Conservation (phyloP, 768 basidiomycete species). For the Leccinum imitatum region DNA sequence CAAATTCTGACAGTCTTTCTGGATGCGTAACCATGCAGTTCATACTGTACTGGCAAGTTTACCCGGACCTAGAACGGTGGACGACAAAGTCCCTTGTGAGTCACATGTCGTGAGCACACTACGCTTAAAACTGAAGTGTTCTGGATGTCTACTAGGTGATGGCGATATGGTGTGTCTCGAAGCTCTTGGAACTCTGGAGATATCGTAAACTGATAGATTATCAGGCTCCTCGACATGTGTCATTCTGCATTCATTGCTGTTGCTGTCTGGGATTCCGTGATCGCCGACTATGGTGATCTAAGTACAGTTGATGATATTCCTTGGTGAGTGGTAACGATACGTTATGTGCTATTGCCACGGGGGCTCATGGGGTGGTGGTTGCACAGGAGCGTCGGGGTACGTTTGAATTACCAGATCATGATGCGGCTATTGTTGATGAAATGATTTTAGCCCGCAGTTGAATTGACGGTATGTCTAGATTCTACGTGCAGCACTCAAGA, state of each 20-base stretch:
- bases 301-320: slow-evolving; percentile 13
- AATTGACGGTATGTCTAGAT: slow-evolving; percentile 19
- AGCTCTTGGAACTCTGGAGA: not conserved
- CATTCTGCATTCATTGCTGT: slow-evolving; percentile 24
- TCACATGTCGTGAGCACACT: not conserved
- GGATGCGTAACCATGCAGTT: slow-evolving; percentile 29
- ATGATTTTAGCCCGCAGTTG: slow-evolving; percentile 16
- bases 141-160: slow-evolving; percentile 17
- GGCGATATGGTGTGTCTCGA: slow-evolving; percentile 18
- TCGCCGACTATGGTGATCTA: slow-evolving; percentile 20
- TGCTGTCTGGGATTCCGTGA: slow-evolving; percentile 27
- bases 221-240: slow-evolving; percentile 26
- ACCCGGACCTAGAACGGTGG: slow-evolving; percentile 16
- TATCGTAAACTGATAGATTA: not conserved
- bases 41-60: slow-evolving; percentile 24
- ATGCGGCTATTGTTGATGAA: not conserved
- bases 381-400: slow-evolving; percentile 26
- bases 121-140: not conserved
- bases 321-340: slow-evolving; percentile 15
- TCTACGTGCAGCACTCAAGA: not conserved
- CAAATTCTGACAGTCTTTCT: slow-evolving; percentile 17
- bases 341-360: not conserved
- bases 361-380: not conserved
- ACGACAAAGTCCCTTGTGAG: slow-evolving; percentile 21
- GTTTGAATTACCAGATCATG: not conserved